A percentile compares a stretch with the other conserved stretches of the same genome.
Conservation (phyloP, 495 filamentous ascomycete species). For the Aspergillus saccharolyticus region DNA sequence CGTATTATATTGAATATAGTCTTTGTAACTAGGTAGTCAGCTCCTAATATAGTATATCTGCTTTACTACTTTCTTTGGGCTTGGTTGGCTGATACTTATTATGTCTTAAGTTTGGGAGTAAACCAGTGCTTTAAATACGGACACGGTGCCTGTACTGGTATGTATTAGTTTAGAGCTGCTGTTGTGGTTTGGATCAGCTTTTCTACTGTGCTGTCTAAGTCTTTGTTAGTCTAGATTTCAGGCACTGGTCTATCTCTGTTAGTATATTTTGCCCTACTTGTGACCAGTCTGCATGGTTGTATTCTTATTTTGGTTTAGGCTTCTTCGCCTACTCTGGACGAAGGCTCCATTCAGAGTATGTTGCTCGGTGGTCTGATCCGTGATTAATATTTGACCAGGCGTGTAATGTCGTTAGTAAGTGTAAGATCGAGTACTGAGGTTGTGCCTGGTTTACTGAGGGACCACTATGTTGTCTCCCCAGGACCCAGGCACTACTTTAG, state of each 20-base stretch:
- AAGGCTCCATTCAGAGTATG: conserved; percentile 23
- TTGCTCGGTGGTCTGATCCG: conserved; percentile 17
- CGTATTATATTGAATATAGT: conserved; percentile 5
- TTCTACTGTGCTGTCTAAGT: conserved; percentile 11
- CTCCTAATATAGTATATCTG: conserved; percentile 12
- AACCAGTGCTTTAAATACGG: conserved; percentile 26
- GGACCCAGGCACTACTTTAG: conserved; percentile 10
- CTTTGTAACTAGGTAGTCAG: conserved; percentile 1
- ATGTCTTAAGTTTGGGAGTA: conserved; percentile 17
- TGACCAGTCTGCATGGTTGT: conserved; percentile 22
- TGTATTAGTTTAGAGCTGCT: conserved; percentile 9
- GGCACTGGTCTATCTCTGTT: conserved; percentile 9
- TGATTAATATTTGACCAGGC: conserved; percentile 21
- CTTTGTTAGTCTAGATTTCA: conserved; percentile 9
- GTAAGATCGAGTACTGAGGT: conserved; percentile 12
- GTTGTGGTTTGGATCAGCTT: conserved; percentile 11
- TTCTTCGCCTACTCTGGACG: conserved; percentile 4
- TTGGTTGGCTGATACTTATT: conserved; percentile 18
- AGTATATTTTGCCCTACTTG: conserved; percentile 17
- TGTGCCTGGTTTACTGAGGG: conserved; percentile 13
- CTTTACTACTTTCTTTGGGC: conserved; percentile 17
- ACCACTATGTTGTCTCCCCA: conserved; percentile 10
- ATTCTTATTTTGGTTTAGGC: conserved; percentile 16
- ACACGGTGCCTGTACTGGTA: conserved; percentile 10
- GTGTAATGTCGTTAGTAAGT: conserved; percentile 7